phyloP scores from a whole-genome alignment of 352 stramenopile species.

The Globisporangium iwayamae region DNA sequence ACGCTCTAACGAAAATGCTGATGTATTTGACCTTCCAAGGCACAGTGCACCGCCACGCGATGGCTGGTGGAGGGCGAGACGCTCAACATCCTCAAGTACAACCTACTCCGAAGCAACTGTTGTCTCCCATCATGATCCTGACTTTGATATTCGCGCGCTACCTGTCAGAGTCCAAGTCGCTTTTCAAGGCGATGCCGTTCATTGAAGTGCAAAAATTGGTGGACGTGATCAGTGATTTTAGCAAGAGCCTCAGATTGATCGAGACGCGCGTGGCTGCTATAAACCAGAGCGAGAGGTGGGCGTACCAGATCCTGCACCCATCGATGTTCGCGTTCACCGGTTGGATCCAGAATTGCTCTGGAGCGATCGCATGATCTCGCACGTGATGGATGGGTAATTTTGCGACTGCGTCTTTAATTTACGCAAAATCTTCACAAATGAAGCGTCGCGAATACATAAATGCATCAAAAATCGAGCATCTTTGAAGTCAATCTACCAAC shows the following conservation, averaged over 20 bases:
- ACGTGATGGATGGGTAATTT: too few species aligned
- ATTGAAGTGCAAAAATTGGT: slow-evolving; percentile 23
- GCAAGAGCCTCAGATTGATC: slow-evolving; percentile 22
- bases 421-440: too few species aligned
- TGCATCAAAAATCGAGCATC: too few species aligned
- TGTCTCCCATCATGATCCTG: slow-evolving; percentile 26
- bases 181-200: slow-evolving; percentile 26
- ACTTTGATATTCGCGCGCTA: slow-evolving; percentile 30
- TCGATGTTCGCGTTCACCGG: slow-evolving; percentile 25
- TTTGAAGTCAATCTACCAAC: too few species aligned
- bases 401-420: too few species aligned
- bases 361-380: not conserved
- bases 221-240: slow-evolving; percentile 22
- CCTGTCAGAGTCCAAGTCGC: slow-evolving; percentile 23
- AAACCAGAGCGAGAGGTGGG: slow-evolving; percentile 24
- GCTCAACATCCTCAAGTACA: slow-evolving; percentile 27
- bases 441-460: too few species aligned
- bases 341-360: slow-evolving; percentile 25
- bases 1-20: slow-evolving; percentile 19
- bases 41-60: slow-evolving; percentile 43
- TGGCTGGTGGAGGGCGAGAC: slow-evolving; percentile 31
- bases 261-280: slow-evolving; percentile 23
- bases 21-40: slow-evolving; percentile 34
- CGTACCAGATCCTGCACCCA: slow-evolving; percentile 33
- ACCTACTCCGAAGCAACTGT: slow-evolving; percentile 21